Percentiles rank a stretch among this genome's conserved stretches.
Conservation (phyloP, 805 yeast species). For the Saccharomycopsis oosterbeekiorum region DNA sequence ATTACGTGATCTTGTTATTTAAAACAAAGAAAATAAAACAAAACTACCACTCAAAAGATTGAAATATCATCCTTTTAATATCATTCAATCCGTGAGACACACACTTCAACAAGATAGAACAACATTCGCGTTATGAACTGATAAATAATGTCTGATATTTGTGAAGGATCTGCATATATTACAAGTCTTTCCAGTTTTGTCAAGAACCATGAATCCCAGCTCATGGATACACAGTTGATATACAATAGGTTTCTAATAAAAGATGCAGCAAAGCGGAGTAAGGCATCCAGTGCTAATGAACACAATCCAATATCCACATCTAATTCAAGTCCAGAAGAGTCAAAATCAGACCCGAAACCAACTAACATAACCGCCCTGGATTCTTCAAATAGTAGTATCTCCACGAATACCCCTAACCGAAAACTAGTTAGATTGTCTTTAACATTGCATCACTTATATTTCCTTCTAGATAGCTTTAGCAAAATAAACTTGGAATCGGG, state of each 20-base stretch:
- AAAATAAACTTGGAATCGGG: slow-evolving; percentile 42
- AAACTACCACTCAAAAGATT: no score
- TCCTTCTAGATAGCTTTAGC: slow-evolving; percentile 48
- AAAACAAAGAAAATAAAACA: no score
- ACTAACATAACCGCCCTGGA: neutral
- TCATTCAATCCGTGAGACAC: no score
- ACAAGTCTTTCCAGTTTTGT: slow-evolving; percentile 45
- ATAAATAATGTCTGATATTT: slow-evolving; percentile 17
- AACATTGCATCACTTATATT: slow-evolving; percentile 56
- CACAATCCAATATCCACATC: neutral
- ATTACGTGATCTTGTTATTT: no score
- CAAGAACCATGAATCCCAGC: slow-evolving; percentile 45
- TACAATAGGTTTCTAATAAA: slow-evolving; percentile 31
- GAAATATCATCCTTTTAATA: no score
- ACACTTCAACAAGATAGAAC: no score
- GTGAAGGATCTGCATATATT: slow-evolving; percentile 50
- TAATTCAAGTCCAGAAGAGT: neutral
- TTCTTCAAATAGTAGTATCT: neutral
- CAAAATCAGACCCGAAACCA: neutral
- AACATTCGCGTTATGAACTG: neutral
- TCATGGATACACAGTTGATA: slow-evolving; percentile 49
- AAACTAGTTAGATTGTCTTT: slow-evolving; percentile 50
- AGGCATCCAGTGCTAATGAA: slow-evolving; percentile 4
- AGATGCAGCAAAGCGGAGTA: slow-evolving; percentile 16
- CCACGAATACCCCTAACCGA: neutral